Conservation (phyloP, 164 flowering plant species). For the Berberis vulgaris region DNA sequence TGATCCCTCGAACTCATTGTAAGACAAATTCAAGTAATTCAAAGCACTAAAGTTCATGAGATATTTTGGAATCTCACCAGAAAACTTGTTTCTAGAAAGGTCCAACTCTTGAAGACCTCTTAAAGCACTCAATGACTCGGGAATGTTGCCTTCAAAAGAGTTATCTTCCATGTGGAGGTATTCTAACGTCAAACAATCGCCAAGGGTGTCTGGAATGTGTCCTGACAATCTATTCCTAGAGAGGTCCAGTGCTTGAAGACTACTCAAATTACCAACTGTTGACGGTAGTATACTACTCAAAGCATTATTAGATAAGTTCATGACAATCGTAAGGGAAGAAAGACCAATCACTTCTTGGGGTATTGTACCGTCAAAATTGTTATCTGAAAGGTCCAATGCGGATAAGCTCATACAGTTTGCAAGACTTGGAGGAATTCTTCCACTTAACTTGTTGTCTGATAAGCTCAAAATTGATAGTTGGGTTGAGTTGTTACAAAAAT, state of each 20-base stretch:
- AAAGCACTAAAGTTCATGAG: conserved; percentile 4
- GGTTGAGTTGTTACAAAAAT: background rate
- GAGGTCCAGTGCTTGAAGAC: background rate
- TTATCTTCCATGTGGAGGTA: background rate
- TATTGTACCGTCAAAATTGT: conserved; percentile 1
- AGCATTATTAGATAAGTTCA: background rate
- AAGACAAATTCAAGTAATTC: rapidly evolving
- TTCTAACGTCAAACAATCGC: background rate
- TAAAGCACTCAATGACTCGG: no score
- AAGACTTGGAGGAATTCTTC: conserved; percentile 3
- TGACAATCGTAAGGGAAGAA: background rate
- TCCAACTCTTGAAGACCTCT: no score
- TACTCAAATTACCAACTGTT: conserved; percentile 6
- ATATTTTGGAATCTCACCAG: conserved; percentile 5
- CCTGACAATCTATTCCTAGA: background rate
- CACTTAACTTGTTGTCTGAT: background rate
- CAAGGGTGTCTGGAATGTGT: background rate
- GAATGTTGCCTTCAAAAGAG: no score
- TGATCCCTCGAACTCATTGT: conserved; percentile 1
- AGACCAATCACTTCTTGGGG: conserved; percentile 3
- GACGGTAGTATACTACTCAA: conserved; percentile 6
- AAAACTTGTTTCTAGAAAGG: background rate
- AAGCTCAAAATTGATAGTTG: background rate
- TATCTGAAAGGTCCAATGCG: background rate
- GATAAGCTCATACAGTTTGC: conserved; percentile 1